Conservation (phyloP, 2,329 filamentous ascomycete species). For the Aspergillus japonicus region DNA sequence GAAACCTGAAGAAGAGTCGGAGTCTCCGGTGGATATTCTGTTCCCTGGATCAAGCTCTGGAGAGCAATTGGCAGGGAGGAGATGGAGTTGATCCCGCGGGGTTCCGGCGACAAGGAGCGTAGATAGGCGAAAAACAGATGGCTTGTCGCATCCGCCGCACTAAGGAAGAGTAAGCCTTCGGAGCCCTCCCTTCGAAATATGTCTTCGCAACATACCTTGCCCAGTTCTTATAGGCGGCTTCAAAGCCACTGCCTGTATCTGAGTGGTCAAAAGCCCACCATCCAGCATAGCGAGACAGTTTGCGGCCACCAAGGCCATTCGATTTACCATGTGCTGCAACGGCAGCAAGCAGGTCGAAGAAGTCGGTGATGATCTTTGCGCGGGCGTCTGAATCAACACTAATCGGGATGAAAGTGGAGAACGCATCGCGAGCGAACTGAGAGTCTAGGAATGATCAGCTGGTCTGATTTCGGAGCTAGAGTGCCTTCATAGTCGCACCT, state of each 20-base stretch:
- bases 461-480: conserved; percentile 2
- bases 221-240: conserved; percentile 91
- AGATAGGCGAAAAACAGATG: conserved; percentile 98
- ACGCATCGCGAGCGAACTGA: conserved; percentile 84
- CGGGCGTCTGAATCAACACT: conserved; percentile 85
- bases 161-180: conserved; percentile 42
- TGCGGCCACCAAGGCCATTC: conserved; percentile 89
- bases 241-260: conserved; percentile 86
- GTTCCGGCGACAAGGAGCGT: conserved; percentile 79
- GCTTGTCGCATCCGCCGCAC: conserved; percentile 90
- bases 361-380: conserved; percentile 88
- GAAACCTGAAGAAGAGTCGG: conserved; percentile 73
- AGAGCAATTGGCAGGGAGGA: conserved; percentile 85
- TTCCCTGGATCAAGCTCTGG: conserved; percentile 85
- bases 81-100: conserved; percentile 70
- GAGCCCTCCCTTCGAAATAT: neutral
- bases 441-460: conserved; percentile 63
- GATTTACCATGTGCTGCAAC: conserved; percentile 89
- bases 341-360: conserved; percentile 89
- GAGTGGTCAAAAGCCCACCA: conserved; percentile 98
- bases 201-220: conserved; percentile 57
- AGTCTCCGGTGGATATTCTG: conserved; percentile 84
- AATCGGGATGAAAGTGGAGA: conserved; percentile 92
- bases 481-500: conserved; percentile 54
- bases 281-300: conserved; percentile 89